These are phyloP conservation scores for Coleophoma cylindrospora DNA, from an alignment of 2,329 filamentous ascomycete species.

Conservation along the genomic window DNA sequence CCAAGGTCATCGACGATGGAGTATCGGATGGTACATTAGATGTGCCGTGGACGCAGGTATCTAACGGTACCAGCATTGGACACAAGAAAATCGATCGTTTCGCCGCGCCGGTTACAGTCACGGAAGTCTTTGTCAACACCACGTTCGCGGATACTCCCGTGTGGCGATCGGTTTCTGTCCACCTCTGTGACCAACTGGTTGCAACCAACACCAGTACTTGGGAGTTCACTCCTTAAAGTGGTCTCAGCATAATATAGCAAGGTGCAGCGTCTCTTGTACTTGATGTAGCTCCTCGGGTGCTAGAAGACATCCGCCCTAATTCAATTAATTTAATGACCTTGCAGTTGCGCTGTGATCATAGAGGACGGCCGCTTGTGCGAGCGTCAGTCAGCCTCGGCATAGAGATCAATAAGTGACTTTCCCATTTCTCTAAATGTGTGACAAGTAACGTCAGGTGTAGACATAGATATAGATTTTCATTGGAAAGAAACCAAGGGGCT, in stretches of 20 bases:
- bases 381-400: not conserved
- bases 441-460: too few relatives aligned
- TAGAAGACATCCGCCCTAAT: not conserved
- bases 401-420: too few relatives aligned
- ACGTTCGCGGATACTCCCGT: conserved; percentile 18
- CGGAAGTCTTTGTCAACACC: conserved; percentile 17
- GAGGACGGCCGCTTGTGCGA: not conserved
- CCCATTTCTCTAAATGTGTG: too few relatives aligned
- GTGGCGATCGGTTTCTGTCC: conserved; percentile 17
- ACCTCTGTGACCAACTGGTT: conserved; percentile 13
- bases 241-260: not conserved
- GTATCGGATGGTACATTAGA: conserved; percentile 4
- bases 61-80: conserved; percentile 19
- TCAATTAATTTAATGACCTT: not conserved
- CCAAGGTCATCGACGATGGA: conserved; percentile 8
- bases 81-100: conserved; percentile 23
- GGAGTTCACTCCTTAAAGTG: not conserved
- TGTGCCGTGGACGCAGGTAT: conserved; percentile 15
- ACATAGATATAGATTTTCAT: too few relatives aligned
- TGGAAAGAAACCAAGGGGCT: too few relatives aligned
- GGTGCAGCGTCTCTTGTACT: not conserved
- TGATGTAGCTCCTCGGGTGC: too few relatives aligned
- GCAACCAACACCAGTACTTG: not conserved
- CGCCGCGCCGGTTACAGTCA: conserved; percentile 10
- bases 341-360: not conserved